Evolutionary conservation across 225 moss, liverwort and hornwort species (phyloP), one percentile per base, ranked within the genome.

Genomic region (Neckera pumila): DNA sequence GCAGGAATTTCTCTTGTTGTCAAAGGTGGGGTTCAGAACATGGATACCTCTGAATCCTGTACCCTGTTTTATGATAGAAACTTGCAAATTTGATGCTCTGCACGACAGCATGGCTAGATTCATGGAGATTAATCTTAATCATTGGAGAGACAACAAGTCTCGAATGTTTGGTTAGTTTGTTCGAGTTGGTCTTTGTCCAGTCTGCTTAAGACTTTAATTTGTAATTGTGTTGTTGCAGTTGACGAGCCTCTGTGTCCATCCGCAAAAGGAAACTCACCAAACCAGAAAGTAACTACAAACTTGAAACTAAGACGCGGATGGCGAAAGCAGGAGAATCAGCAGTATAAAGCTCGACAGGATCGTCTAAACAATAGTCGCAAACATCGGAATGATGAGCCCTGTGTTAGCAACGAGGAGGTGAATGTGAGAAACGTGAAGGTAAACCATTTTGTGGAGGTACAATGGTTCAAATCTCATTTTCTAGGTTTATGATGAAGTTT

Each of bases 281-380:
- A 83, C 43, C 87, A 91, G 66, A 96, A 96, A 93, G 91, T 64
- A 64, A 92, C 89, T 45, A 60, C 89, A 85, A 90, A 85, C 86
- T 86, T 85, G 90, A 95, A 92, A 89, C 86, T 91, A 75, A 94
- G 94, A 90, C 93, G 96, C 56, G 95, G 93, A 76, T 96, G 98
- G 98, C 95, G 92, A 88, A 96, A 94, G 87, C 96, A 98, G 88
- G 98, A 98, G 89, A 96, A 94, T 84, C 98, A 98, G 90, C 96
- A 96, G 87, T 94, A 96, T 63, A 96, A 92, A 91, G 98, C 96
- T 84, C 91, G 96, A 80, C 96, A 98, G 80, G 96, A 96, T 88
- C 92, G 96, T 90, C 86, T 98, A 58, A 98, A 96, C 76, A 95
- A 92, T 84, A 96, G 98, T 79, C 94, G 98, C 58, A 98, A 98